Evolutionary conservation across 495 filamentous ascomycete species (phyloP).

Genomic region (Talaromyces ruber): DNA sequence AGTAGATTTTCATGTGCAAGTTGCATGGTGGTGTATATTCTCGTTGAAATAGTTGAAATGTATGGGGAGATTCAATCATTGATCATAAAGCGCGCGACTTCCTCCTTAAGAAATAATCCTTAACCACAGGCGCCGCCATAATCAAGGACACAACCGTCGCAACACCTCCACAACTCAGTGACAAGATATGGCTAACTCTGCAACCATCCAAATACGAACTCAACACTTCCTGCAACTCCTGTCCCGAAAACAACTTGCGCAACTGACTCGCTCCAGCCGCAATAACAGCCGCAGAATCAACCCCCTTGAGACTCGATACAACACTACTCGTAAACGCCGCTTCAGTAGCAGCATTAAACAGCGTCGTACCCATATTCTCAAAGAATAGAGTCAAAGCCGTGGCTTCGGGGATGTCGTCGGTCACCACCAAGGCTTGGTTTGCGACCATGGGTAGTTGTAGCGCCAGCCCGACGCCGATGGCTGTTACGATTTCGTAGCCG

Average conservation of each 20-base stretch:
- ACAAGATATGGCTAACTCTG: constrained; percentile 16
- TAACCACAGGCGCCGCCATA: not conserved
- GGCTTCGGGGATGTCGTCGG: constrained; percentile 47
- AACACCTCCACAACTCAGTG: not conserved
- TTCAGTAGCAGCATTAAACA: constrained; percentile 67
- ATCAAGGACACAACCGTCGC: not conserved
- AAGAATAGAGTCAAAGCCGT: constrained; percentile 31
- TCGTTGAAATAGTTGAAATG: not conserved
- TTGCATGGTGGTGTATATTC: not conserved
- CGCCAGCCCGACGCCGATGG: constrained; percentile 38
- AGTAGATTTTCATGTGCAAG: not conserved
- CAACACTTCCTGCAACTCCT: constrained; percentile 39
- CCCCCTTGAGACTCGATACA: constrained; percentile 36
- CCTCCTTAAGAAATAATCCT: not conserved
- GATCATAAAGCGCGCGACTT: not conserved
- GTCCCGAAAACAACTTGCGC: constrained; percentile 28
- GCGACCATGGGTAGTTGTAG: constrained; percentile 33
- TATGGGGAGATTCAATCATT: not conserved
- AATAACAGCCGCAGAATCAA: constrained; percentile 32
- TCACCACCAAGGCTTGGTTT: constrained; percentile 17
- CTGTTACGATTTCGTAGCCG: constrained; percentile 51
- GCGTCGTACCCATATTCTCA: constrained; percentile 46
- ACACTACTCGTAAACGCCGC: constrained; percentile 71
- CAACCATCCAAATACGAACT: constrained; percentile 50
- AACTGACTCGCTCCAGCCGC: constrained; percentile 39